These are phyloP conservation scores for Deuterostichococcus epilithicus DNA, from an alignment of 139 green algal species.

Conservation along the genomic window DNA sequence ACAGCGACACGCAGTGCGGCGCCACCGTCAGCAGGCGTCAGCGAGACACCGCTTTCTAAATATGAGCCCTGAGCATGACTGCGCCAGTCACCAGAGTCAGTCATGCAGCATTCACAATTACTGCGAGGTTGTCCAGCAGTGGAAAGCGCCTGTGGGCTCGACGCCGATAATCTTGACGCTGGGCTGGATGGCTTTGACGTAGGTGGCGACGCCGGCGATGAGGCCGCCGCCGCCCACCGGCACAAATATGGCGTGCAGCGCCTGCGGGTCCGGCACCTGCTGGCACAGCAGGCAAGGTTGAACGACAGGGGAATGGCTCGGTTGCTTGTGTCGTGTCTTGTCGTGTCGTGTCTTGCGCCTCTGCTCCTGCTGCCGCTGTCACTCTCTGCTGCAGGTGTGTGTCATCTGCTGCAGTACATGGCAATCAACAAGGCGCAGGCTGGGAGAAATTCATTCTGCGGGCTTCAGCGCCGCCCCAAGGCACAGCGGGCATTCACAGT, in stretches of 20 bases:
- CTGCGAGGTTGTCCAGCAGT: neutral
- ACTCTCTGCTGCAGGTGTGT: no score
- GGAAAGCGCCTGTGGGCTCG: conserved; percentile 64
- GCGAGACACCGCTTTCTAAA: neutral
- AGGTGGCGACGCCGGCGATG: conserved; percentile 87
- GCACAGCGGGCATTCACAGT: conserved; percentile 3
- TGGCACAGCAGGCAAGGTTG: no score
- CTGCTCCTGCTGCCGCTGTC: no score
- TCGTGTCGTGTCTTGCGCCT: conserved; percentile 5
- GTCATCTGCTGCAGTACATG: no score
- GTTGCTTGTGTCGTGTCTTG: no score
- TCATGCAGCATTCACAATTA: neutral
- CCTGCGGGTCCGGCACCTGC: conserved; percentile 15
- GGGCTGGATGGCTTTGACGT: conserved; percentile 83
- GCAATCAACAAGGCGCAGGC: no score
- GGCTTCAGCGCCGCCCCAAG: neutral
- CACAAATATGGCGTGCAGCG: conserved; percentile 85
- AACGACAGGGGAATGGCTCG: no score
- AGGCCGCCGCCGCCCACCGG: conserved; percentile 89
- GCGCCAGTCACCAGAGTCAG: neutral
- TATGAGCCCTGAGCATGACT: neutral
- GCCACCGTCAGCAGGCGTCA: no score
- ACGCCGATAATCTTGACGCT: conserved; percentile 86
- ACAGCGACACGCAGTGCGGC: no score
- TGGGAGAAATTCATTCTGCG: neutral